phyloP scores from a whole-genome alignment of 345 rosid species.

The Adansonia digitata region DNA sequence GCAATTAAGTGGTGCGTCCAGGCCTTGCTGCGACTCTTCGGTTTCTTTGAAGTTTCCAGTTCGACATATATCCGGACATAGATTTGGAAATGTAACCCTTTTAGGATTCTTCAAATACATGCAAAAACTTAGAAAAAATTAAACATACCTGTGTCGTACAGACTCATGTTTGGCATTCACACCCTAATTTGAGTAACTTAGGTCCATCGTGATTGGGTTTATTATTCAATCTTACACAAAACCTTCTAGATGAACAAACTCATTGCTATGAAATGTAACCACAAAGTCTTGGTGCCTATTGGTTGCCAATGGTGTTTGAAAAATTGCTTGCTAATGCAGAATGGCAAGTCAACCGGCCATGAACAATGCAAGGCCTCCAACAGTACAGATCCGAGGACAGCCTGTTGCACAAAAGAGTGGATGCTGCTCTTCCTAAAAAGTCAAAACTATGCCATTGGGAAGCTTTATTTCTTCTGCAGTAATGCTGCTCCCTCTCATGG shows the following conservation, averaged over 20 bases:
- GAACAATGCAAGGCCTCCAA: constrained; percentile 58
- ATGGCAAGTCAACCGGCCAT: constrained; percentile 80
- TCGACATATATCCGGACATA: no score
- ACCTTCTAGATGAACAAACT: not conserved
- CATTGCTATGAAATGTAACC: not conserved
- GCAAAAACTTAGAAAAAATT: no score
- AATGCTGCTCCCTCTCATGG: constrained; percentile 2
- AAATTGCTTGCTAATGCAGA: constrained; percentile 26
- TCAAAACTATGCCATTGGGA: not conserved
- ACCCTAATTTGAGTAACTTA: no score
- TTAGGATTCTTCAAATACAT: no score
- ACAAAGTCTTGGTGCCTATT: not conserved
- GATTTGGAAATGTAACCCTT: no score
- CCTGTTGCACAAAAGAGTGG: constrained; percentile 63
- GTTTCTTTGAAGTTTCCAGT: no score
- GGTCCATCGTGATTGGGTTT: no score
- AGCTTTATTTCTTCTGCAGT: constrained; percentile 1
- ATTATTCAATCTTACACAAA: not conserved
- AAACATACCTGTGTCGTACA: no score
- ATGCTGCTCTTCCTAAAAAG: constrained; percentile 58
- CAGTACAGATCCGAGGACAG: constrained; percentile 68
- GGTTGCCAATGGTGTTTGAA: no score
- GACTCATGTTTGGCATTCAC: no score
- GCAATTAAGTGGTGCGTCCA: not conserved
- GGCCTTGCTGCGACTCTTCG: no score